Evolutionary conservation across 2,329 filamentous ascomycete species (phyloP), one percentile per base, ranked within the genome.

Genomic region (Ceratocystis harringtonii): DNA sequence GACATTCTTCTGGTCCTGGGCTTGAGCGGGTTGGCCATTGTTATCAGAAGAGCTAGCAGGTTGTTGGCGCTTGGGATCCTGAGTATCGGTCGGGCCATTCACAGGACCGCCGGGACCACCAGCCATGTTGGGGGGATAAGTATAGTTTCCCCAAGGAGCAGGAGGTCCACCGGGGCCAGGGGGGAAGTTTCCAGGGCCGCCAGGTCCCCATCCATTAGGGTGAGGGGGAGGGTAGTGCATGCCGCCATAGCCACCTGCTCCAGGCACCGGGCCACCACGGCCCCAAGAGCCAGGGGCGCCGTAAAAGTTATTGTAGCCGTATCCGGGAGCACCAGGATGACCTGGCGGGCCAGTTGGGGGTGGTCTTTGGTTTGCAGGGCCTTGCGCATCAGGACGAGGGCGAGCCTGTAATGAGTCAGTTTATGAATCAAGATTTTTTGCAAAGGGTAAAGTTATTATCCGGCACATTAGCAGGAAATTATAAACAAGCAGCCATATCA

Each of bases 191-290:
- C 85, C 84, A 69, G 87, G 88, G 5, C 86, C 87, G 7, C 85
- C 84, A 69, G 87, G 88, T 72, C 86, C 92, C 88, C 90, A 95
- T 65, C 87, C 88, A 28, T 84, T 84, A 60, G 85, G 88, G 32
- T 28, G 55, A 17, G 85, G 50, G 17, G 85, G 86, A 69, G 88
- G 88, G 73, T 69, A 95, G 0, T 87, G 87, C 81, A 90, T 87
- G 69, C 85, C 85, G n/a, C 58, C 60, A 52, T 67, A 67, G 12
- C 63, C 66, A 65, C 50, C 55, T 6, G 66, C 58, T 12, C 63
- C 66, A 48, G 66, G 79, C 61, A 68, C 66, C 32, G 80, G 79
- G 19, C 78, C 79, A 65, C 79, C 82, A 69, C 81, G 79, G 68
- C 81, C 80, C 81, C 81, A 84, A 71, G 78, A 76, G 19, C 77